Conservation (phyloP, 208 protist genomes). For the Endotrypanum monterogeii region DNA sequence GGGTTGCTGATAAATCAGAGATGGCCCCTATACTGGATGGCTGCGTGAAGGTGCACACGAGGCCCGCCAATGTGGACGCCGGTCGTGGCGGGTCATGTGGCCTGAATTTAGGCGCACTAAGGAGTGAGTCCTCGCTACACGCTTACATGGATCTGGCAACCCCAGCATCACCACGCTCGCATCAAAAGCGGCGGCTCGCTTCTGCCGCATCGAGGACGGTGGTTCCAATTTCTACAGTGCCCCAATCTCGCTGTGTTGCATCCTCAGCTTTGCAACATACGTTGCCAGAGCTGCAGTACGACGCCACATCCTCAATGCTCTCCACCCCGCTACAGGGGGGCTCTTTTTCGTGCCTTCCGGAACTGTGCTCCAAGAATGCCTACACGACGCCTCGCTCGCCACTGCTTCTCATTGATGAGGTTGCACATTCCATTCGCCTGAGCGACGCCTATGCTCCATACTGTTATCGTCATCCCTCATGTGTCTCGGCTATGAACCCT, state of each 20-base stretch:
- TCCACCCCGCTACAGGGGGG: background rate
- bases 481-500: conserved; percentile 75
- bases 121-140: background rate
- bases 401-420: conserved; percentile 22
- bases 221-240: background rate
- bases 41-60: background rate
- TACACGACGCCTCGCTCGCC: conserved; percentile 8
- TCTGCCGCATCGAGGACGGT: background rate
- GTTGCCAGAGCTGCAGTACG: background rate
- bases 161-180: conserved; percentile 2
- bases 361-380: background rate
- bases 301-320: background rate
- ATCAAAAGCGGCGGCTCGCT: conserved; percentile 3
- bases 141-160: background rate
- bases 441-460: conserved; percentile 72
- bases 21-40: background rate
- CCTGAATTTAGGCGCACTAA: background rate
- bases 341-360: conserved; percentile 1
- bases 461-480: conserved; percentile 50
- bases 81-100: background rate
- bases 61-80: background rate
- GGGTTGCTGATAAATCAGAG: background rate
- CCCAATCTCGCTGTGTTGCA: background rate
- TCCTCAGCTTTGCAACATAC: background rate
- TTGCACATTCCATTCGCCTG: conserved; percentile 51